Percentiles rank a stretch among this genome's conserved stretches.
Evolutionary conservation across 441 rosid genomes (phyloP).

Genomic region (Populus tomentosa): DNA sequence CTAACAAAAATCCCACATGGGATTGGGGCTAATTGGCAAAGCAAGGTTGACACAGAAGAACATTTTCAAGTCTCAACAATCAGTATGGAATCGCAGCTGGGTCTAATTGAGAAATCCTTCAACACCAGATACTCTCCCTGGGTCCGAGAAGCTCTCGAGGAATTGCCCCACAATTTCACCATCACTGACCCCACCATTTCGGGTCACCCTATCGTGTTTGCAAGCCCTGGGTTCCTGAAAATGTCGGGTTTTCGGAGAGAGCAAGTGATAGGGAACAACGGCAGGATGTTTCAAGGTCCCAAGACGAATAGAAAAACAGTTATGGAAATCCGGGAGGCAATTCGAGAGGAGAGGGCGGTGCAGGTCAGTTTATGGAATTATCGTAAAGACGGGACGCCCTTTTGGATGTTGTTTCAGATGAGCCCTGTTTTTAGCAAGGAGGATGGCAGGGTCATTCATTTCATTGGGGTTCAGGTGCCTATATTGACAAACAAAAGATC

Average conservation of each 20-base stretch:
- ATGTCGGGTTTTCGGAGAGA: constrained; percentile 60
- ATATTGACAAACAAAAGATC: constrained; percentile 28
- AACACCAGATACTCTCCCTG: constrained; percentile 43
- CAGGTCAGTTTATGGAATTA: constrained; percentile 69
- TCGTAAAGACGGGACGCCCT: constrained; percentile 76
- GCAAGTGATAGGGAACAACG: constrained; percentile 75
- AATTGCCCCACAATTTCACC: constrained; percentile 67
- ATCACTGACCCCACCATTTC: constrained; percentile 74
- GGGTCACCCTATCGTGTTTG: constrained; percentile 87
- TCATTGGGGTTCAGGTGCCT: constrained; percentile 85
- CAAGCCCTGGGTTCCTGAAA: constrained; percentile 65
- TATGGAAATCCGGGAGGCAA: constrained; percentile 81
- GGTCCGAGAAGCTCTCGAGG: constrained; percentile 64
- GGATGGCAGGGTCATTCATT: constrained; percentile 61
- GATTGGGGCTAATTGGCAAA: constrained; percentile 49
- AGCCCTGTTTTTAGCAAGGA: constrained; percentile 52
- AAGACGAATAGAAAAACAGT: constrained; percentile 58
- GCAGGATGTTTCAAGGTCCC: constrained; percentile 76
- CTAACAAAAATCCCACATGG: constrained; percentile 47
- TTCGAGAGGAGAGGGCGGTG: constrained; percentile 57
- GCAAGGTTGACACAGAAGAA: constrained; percentile 12
- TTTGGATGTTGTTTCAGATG: no score
- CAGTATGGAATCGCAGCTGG: constrained; percentile 46
- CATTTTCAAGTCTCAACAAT: constrained; percentile 20
- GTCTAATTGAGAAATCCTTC: constrained; percentile 46